Evolutionary conservation across 228 moss, liverwort and hornwort genomes (phyloP).

Genomic region (Sphagnum fallax): DNA sequence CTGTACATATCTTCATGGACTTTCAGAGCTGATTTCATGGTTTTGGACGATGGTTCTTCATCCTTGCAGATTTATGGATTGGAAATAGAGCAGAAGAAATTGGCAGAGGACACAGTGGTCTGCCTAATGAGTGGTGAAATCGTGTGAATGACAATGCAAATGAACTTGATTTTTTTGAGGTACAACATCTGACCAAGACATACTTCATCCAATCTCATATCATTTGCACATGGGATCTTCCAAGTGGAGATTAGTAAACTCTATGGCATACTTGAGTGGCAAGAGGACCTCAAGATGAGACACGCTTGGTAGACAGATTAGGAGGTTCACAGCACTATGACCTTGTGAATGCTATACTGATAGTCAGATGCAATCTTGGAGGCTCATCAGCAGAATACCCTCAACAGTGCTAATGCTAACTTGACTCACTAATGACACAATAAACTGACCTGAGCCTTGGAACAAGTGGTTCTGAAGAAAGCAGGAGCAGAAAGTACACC

Average conservation of each 20-base stretch:
- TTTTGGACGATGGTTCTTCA: no score
- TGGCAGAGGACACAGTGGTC: conserved; percentile 92
- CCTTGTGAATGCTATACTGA: no score
- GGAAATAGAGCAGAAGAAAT: conserved; percentile 95
- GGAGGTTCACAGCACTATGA: not conserved
- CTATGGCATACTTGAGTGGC: conserved; percentile 67
- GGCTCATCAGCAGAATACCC: no score
- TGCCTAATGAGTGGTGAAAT: conserved; percentile 82
- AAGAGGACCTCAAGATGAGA: conserved; percentile 71
- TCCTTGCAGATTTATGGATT: conserved; percentile 80
- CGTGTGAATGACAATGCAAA: conserved; percentile 57
- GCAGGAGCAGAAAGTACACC: conserved; percentile 56
- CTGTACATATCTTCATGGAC: no score
- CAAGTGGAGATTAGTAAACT: conserved; percentile 75
- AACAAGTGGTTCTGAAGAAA: conserved; percentile 46
- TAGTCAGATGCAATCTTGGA: no score
- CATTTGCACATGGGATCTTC: conserved; percentile 19
- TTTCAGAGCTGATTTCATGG: no score
- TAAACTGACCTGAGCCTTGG: not conserved
- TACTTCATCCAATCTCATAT: no score
- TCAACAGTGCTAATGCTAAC: no score
- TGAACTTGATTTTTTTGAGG: conserved; percentile 63
- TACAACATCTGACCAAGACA: conserved; percentile 1
- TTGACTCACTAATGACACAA: no score
- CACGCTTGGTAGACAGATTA: not conserved